Evolutionary conservation across 352 stramenopile genomes (phyloP).

Genomic region (Phytophthora boehmeriae): DNA sequence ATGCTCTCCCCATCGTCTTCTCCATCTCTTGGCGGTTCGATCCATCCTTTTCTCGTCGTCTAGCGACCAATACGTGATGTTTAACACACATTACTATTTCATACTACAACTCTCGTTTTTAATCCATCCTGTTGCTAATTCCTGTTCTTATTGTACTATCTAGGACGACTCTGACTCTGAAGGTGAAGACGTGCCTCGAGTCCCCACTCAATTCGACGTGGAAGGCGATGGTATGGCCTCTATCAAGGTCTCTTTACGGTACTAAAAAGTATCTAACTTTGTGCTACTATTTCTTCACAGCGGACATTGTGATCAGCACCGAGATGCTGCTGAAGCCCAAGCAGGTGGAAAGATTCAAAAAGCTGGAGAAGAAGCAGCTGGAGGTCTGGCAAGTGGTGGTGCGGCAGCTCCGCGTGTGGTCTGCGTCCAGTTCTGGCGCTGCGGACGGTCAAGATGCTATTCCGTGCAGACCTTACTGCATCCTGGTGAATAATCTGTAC

Average conservation of each 20-base stretch:
- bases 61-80: slow-evolving; percentile 3
- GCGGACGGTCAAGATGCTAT: slow-evolving; percentile 63
- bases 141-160: background rate
- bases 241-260: background rate
- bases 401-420: slow-evolving; percentile 88
- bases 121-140: background rate
- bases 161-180: slow-evolving; percentile 75
- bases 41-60: background rate
- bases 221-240: slow-evolving; percentile 70
- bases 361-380: slow-evolving; percentile 76
- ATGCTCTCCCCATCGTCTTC: background rate
- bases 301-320: slow-evolving; percentile 80
- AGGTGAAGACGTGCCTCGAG: slow-evolving; percentile 53
- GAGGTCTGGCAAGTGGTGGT: slow-evolving; percentile 91
- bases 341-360: slow-evolving; percentile 73
- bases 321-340: slow-evolving; percentile 63
- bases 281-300: slow-evolving; percentile 33
- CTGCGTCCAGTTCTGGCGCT: slow-evolving; percentile 67
- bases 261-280: background rate
- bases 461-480: slow-evolving; percentile 83
- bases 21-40: background rate
- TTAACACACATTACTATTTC: background rate
- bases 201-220: slow-evolving; percentile 84
- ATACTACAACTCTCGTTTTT: slow-evolving; percentile 1
- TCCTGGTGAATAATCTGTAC: slow-evolving; percentile 89